Percentiles rank a stretch among this genome's conserved stretches.
Conservation (phyloP, 2,329 filamentous ascomycete genomes). For the Rutstroemia sp. region DNA sequence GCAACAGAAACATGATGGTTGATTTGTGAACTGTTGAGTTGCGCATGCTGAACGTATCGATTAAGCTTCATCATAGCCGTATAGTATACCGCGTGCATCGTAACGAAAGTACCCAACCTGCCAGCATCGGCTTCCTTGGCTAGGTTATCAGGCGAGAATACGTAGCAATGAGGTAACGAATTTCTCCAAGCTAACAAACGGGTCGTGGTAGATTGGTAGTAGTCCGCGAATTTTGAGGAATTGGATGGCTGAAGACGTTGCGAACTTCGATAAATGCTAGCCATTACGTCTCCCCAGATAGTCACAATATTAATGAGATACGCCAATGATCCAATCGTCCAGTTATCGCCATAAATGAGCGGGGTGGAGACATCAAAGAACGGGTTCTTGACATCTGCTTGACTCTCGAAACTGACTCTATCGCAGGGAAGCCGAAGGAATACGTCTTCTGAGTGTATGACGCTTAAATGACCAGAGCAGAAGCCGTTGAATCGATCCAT, state of each 20-base stretch:
- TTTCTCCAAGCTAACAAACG: slow-evolving; percentile 51
- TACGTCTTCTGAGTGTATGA: slow-evolving; percentile 56
- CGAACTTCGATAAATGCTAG: slow-evolving; percentile 47
- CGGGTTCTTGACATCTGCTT: slow-evolving; percentile 48
- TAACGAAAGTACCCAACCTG: slow-evolving; percentile 51
- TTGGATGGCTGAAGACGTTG: slow-evolving; percentile 19
- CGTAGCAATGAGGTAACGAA: slow-evolving; percentile 47
- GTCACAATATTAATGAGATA: slow-evolving; percentile 55
- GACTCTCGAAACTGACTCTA: slow-evolving; percentile 53
- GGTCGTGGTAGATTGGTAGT: slow-evolving; percentile 43
- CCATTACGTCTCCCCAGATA: slow-evolving; percentile 58
- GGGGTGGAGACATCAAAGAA: slow-evolving; percentile 49
- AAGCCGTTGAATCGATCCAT: slow-evolving; percentile 60
- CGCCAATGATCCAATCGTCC: slow-evolving; percentile 37
- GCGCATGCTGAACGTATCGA: slow-evolving; percentile 44
- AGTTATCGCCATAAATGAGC: slow-evolving; percentile 32
- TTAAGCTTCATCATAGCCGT: slow-evolving; percentile 57
- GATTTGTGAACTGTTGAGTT: slow-evolving; percentile 35
- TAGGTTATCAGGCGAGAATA: slow-evolving; percentile 49
- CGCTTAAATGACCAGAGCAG: slow-evolving; percentile 44
- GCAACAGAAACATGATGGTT: slow-evolving; percentile 41
- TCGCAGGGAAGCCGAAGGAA: slow-evolving; percentile 60
- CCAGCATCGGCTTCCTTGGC: slow-evolving; percentile 45
- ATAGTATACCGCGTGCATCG: slow-evolving; percentile 61
- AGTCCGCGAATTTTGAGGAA: slow-evolving; percentile 34